These are phyloP conservation scores for Lagenaria siceraria DNA, from an alignment of 306 rosid species.

Conservation along the genomic window DNA sequence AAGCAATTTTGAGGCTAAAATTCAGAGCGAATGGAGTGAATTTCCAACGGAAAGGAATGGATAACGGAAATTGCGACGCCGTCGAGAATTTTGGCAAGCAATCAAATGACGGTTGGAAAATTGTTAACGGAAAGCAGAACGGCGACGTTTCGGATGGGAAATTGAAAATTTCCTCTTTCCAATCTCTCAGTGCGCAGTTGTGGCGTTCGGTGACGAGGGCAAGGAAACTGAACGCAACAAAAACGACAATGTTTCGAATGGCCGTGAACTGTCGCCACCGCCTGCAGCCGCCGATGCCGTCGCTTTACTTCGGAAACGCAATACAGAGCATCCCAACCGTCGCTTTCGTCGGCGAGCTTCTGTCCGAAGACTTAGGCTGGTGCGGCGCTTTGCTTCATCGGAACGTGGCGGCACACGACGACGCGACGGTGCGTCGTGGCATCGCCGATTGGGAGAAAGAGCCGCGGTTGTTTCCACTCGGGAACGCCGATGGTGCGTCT, in stretches of 20 bases:
- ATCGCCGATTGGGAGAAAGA: conserved; percentile 57
- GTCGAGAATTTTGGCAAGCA: conserved; percentile 28
- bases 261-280: conserved; percentile 91
- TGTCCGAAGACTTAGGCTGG: conserved; percentile 44
- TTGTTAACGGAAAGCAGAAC: conserved; percentile 8
- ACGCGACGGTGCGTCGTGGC: conserved; percentile 50
- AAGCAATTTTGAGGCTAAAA: conserved; percentile 32
- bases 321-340: conserved; percentile 85
- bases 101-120: conserved; percentile 31
- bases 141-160: neutral
- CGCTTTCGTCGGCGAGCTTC: conserved; percentile 33
- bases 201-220: conserved; percentile 88
- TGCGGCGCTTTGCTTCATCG: conserved; percentile 44
- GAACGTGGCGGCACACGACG: conserved; percentile 58
- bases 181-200: conserved; percentile 67
- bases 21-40: conserved; percentile 15
- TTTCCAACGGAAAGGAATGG: neutral
- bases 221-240: conserved; percentile 27
- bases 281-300: conserved; percentile 46
- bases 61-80: conserved; percentile 21
- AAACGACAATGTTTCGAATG: conserved; percentile 78
- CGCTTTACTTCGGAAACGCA: conserved; percentile 77
- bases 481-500: conserved; percentile 74
- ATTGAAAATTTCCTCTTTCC: conserved; percentile 64
- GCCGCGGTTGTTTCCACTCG: conserved; percentile 71